Conservation (phyloP, 805 yeast genomes). For the Nakazawaea holstii region DNA sequence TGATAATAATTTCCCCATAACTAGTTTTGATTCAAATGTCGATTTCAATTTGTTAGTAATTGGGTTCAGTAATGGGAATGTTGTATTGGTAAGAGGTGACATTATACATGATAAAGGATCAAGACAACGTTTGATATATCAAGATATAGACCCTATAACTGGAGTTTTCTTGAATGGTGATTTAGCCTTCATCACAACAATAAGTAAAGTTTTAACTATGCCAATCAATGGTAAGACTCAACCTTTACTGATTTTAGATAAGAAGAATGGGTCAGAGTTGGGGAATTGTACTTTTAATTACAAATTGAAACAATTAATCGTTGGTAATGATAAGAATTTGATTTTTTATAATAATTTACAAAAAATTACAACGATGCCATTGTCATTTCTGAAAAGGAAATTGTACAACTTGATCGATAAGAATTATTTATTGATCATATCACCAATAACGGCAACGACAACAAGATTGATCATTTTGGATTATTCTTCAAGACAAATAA, state of each 20-base stretch:
- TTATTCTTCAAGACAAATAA: conserved; percentile 58
- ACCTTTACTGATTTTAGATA: conserved; percentile 43
- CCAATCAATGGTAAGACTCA: conserved; percentile 75
- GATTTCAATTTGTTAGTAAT: conserved; percentile 63
- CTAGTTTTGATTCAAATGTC: conserved; percentile 50
- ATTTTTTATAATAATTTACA: conserved; percentile 55
- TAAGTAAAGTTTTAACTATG: conserved; percentile 64
- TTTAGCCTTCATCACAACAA: conserved; percentile 66
- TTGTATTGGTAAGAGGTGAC: conserved; percentile 82
- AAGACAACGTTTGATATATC: conserved; percentile 75
- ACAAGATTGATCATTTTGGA: conserved; percentile 67
- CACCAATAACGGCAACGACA: conserved; percentile 41
- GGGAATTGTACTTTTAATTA: conserved; percentile 37
- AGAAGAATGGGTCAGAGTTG: conserved; percentile 42
- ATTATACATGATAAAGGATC: conserved; percentile 84
- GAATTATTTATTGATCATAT: conserved; percentile 55
- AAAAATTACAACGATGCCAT: conserved; percentile 46
- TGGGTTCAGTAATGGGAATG: conserved; percentile 83
- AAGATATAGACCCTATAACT: conserved; percentile 76
- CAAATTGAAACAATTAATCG: conserved; percentile 37
- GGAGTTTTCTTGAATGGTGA: conserved; percentile 57
- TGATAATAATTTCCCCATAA: conserved; percentile 71
- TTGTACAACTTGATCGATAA: conserved; percentile 35
- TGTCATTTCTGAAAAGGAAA: conserved; percentile 52
- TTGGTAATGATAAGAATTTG: conserved; percentile 60